Percentiles rank a stretch among this genome's conserved stretches.
These are phyloP conservation scores for Trametes coccinea DNA, from an alignment of 768 basidiomycete genomes.

Conservation along the genomic window DNA sequence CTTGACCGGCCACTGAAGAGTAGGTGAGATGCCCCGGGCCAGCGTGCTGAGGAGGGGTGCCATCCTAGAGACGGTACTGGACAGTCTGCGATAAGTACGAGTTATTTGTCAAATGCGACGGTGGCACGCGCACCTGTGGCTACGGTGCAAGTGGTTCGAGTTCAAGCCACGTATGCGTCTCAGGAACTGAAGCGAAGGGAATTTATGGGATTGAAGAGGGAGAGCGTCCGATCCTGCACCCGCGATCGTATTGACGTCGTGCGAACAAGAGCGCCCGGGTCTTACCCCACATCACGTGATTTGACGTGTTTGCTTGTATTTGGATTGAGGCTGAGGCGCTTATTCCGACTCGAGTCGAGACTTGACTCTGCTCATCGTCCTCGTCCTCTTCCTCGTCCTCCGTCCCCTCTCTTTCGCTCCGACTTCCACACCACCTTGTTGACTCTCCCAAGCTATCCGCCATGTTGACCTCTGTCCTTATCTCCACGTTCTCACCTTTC, in stretches of 20 bases:
- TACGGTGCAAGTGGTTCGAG: too few species aligned
- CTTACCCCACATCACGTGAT: slow-evolving; percentile 18
- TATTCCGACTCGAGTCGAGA: not conserved
- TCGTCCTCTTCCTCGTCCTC: slow-evolving; percentile 1
- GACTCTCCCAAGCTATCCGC: not conserved
- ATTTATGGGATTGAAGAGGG: too few species aligned
- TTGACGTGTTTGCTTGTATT: not conserved
- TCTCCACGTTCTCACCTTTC: slow-evolving; percentile 64
- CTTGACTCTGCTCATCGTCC: not conserved
- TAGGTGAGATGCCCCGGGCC: slow-evolving; percentile 26
- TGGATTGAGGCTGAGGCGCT: not conserved
- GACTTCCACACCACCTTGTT: not conserved
- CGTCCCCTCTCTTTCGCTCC: not conserved
- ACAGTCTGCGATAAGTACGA: too few species aligned
- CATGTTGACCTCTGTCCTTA: slow-evolving; percentile 55
- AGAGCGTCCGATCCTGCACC: not conserved
- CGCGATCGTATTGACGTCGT: slow-evolving; percentile 1
- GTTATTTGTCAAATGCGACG: too few species aligned
- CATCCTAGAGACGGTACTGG: slow-evolving; percentile 2
- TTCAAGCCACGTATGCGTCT: too few species aligned
- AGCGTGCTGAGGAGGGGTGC: slow-evolving; percentile 18
- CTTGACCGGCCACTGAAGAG: slow-evolving; percentile 56
- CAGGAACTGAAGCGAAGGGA: too few species aligned
- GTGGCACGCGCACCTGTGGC: too few species aligned
- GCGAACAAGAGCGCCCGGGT: not conserved